Evolutionary conservation across 352 stramenopile genomes (phyloP).

Genomic region (Globisporangium acanthophoron): DNA sequence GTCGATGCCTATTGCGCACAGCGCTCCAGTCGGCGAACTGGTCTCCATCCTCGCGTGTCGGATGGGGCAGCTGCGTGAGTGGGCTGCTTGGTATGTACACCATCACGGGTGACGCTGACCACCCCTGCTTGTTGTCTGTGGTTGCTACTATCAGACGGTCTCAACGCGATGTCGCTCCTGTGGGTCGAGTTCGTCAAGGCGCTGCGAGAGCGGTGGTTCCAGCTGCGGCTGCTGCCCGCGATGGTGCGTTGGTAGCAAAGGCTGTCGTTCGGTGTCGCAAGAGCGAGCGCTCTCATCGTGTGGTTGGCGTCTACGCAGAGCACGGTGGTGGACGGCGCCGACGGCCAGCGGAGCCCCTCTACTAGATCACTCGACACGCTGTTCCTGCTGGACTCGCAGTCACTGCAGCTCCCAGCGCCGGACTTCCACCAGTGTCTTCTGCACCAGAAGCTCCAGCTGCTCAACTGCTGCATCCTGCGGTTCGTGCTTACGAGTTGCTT

Average conservation of each 20-base stretch:
- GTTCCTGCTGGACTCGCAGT: slow-evolving; percentile 9
- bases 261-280: too few relatives aligned
- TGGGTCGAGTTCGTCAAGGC: slow-evolving; percentile 84
- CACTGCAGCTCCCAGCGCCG: slow-evolving; percentile 41
- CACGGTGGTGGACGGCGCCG: neutral
- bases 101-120: too few relatives aligned
- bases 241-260: slow-evolving; percentile 31
- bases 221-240: slow-evolving; percentile 61
- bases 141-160: slow-evolving; percentile 28
- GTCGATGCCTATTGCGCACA: neutral
- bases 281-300: neutral
- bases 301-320: neutral
- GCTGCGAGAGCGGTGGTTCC: slow-evolving; percentile 61
- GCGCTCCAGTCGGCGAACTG: neutral
- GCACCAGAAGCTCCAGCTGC: slow-evolving; percentile 74
- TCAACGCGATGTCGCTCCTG: slow-evolving; percentile 71
- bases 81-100: too few relatives aligned
- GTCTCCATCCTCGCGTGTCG: neutral
- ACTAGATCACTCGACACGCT: neutral
- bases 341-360: neutral
- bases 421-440: slow-evolving; percentile 74
- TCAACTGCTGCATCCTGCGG: slow-evolving; percentile 77
- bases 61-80: neutral
- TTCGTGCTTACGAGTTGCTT: slow-evolving; percentile 9
- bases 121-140: neutral